These are phyloP conservation scores for Cladobotryum mycophilum DNA, from an alignment of 2,329 filamentous ascomycete species.

Conservation along the genomic window DNA sequence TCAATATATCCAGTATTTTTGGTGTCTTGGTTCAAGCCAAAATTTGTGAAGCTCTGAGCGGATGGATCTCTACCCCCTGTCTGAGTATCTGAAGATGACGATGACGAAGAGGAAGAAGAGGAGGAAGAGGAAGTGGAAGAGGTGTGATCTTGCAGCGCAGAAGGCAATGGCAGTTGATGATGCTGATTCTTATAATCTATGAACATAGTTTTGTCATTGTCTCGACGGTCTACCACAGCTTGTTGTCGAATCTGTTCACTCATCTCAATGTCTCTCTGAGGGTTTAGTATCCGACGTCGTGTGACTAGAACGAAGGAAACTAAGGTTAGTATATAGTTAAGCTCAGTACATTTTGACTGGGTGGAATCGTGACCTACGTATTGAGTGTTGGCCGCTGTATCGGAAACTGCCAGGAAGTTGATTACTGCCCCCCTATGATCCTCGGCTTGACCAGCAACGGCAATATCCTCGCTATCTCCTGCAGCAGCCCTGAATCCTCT, in stretches of 20 bases:
- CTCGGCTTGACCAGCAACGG: not conserved
- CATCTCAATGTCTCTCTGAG: constrained; percentile 28
- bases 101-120: constrained; percentile 4
- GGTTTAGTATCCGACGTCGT: constrained; percentile 16
- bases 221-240: constrained; percentile 2
- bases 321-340: not conserved
- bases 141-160: not conserved
- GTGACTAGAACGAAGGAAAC: constrained; percentile 11
- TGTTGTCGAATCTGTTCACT: constrained; percentile 13
- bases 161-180: not conserved
- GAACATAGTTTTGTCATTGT: not conserved
- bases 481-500: not conserved
- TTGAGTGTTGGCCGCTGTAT: constrained; percentile 4
- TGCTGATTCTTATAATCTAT: not conserved
- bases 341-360: not conserved
- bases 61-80: too few relatives aligned
- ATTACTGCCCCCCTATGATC: not conserved
- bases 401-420: not conserved
- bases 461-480: not conserved
- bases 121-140: constrained; percentile 1
- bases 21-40: too few relatives aligned
- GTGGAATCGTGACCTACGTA: not conserved
- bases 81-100: too few relatives aligned
- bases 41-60: too few relatives aligned
- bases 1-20: too few relatives aligned